Base-by-base conservation (phyloP, 345 rosid species). In the Turnera subulata region DNA sequence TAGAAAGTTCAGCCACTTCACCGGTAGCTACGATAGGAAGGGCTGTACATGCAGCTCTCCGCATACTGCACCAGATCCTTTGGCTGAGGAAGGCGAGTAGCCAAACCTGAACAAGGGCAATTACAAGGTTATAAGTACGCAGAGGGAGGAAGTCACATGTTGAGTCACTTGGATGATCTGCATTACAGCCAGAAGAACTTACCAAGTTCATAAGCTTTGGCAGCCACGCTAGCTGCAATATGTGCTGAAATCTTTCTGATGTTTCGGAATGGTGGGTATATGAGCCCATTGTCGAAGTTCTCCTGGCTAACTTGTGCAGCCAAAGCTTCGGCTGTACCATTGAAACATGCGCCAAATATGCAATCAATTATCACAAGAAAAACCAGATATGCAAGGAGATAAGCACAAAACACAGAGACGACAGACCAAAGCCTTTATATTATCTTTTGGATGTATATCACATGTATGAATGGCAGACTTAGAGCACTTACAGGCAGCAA, bases 131-230 rank as follows among this genome's bases (percentile, higher is more conserved):
- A 23, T 5, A 45, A 22, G 4, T 7, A 24, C 15, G 5, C 8
- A 12, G 20, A 12, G 25, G 32, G n/a, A n/a, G n/a, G n/a, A n/a
- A n/a, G n/a, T n/a, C n/a, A n/a, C n/a, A n/a, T n/a, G n/a, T n/a
- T n/a, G n/a, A n/a, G n/a, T n/a, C n/a, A n/a, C n/a, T n/a, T n/a
- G n/a, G n/a, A n/a, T n/a, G n/a, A n/a, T n/a, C n/a, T n/a, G n/a
- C n/a, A n/a, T n/a, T n/a, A n/a, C n/a, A 32, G 17, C 26, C 11
- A 6, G 23, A 25, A 26, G 12, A 42, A 40, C 85, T 79, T 48
- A 89, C 98, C 97, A 1, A 89, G 97, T 74, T 92, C 98, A 35
- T 89, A 89, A 43, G 97, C 91, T 64, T 89, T 92, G 35, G 91
- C 81, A 32, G 97, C 95, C 53, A 92, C 98, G 13, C 55, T 62